Percentiles rank a stretch among this genome's conserved stretches.
Conservation (phyloP, 2,329 filamentous ascomycete genomes). For the Aureobasidium uvarum region DNA sequence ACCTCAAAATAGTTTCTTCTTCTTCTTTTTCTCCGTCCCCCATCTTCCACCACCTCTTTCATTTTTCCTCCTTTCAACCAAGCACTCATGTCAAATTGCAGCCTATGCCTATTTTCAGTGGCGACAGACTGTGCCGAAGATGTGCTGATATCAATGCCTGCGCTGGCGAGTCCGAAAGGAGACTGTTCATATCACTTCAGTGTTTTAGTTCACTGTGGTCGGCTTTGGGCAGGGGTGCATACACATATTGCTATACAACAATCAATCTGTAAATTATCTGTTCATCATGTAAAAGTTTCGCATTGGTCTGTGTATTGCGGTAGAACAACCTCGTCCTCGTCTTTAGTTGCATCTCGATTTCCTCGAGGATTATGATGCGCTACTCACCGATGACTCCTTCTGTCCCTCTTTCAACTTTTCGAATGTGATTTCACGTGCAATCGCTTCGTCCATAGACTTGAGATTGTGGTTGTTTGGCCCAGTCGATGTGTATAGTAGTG, state of each 20-base stretch:
- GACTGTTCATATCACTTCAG: slow-evolving; percentile 28
- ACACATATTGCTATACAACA: slow-evolving; percentile 26
- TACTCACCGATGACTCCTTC: not conserved
- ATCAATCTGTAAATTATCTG: not conserved
- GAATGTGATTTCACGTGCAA: not conserved
- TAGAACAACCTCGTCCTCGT: not conserved
- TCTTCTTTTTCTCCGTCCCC: not conserved
- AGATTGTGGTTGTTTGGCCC: too few relatives aligned
- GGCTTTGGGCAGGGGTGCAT: slow-evolving; percentile 32
- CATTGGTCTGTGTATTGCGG: not conserved
- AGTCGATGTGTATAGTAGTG: too few relatives aligned
- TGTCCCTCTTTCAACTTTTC: not conserved
- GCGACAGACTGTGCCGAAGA: slow-evolving; percentile 95
- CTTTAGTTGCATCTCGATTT: not conserved
- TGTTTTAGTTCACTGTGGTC: slow-evolving; percentile 12
- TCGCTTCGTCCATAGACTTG: not conserved
- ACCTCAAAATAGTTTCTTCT: slow-evolving; percentile 9
- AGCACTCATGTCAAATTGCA: slow-evolving; percentile 99
- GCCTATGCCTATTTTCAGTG: slow-evolving; percentile 70
- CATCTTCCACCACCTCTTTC: slow-evolving; percentile 7
- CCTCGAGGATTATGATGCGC: not conserved
- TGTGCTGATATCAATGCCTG: slow-evolving; percentile 70
- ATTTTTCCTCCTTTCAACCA: not conserved
- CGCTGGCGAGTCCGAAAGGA: slow-evolving; percentile 33
- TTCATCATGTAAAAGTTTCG: not conserved